phyloP scores from a whole-genome alignment of 805 yeast species.

The Lachancea fermentati region DNA sequence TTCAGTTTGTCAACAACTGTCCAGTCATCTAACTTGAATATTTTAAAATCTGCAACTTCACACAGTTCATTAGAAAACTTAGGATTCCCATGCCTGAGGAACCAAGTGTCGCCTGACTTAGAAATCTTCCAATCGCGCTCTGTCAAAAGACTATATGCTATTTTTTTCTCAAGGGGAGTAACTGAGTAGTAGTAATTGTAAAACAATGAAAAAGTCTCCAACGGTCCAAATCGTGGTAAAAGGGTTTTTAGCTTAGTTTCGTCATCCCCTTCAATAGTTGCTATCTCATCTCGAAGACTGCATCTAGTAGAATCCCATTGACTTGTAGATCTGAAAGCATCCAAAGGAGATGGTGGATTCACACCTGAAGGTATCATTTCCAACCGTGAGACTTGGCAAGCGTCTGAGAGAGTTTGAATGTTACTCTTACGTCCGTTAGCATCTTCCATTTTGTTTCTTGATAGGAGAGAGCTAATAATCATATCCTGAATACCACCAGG shows the following conservation, averaged over 20 bases:
- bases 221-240: conserved; percentile 24
- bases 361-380: conserved; percentile 25
- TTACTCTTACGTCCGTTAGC: conserved; percentile 25
- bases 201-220: conserved; percentile 36
- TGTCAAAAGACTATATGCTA: conserved; percentile 31
- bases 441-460: conserved; percentile 18
- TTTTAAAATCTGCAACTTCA: conserved; percentile 40
- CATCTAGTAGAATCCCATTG: conserved; percentile 31
- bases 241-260: conserved; percentile 11
- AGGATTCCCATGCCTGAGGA: conserved; percentile 35
- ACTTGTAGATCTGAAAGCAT: conserved; percentile 31
- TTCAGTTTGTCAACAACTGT: conserved; percentile 37
- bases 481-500: conserved; percentile 33
- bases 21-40: conserved; percentile 42
- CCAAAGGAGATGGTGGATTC: conserved; percentile 32
- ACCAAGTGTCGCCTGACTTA: conserved; percentile 33
- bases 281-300: conserved; percentile 13
- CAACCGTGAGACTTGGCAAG: conserved; percentile 24
- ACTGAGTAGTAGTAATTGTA: conserved; percentile 41
- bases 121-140: conserved; percentile 38
- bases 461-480: conserved; percentile 27
- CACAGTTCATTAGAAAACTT: conserved; percentile 36
- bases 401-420: conserved; percentile 26
- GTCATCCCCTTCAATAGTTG: conserved; percentile 3
- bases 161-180: conserved; percentile 37